Evolutionary conservation across 1,284 basidiomycete species (phyloP).

Genomic region (Phylloporus sp.): DNA sequence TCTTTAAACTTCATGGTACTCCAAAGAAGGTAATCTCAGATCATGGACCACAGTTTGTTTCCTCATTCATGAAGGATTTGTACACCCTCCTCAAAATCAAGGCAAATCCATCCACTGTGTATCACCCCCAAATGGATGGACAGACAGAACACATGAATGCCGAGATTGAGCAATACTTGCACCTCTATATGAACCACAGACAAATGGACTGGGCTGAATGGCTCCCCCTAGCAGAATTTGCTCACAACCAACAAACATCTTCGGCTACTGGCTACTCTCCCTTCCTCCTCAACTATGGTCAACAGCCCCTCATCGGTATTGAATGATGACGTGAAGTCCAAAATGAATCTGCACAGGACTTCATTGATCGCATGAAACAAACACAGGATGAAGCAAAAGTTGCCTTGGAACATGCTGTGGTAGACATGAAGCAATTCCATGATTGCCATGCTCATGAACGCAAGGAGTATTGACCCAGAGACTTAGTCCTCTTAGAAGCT

Average conservation of each 20-base stretch:
- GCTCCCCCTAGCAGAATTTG: slow-evolving; percentile 43
- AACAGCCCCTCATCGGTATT: background rate
- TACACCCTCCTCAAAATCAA: slow-evolving; percentile 3
- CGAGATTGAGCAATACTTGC: slow-evolving; percentile 38
- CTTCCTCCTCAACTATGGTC: background rate
- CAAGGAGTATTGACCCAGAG: background rate
- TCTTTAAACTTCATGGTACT: background rate
- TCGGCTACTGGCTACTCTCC: background rate
- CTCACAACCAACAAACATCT: slow-evolving; percentile 14
- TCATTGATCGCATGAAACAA: background rate
- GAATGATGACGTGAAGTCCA: background rate
- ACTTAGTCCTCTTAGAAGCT: background rate
- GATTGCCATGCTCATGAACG: background rate
- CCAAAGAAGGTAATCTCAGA: slow-evolving; percentile 1
- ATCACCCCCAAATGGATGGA: slow-evolving; percentile 47
- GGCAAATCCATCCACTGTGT: slow-evolving; percentile 5
- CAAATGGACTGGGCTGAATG: slow-evolving; percentile 41
- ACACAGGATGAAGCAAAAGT: background rate
- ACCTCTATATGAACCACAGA: slow-evolving; percentile 34
- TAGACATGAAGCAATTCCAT: background rate
- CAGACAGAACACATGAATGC: slow-evolving; percentile 46
- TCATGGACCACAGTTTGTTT: slow-evolving; percentile 45
- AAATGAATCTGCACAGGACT: background rate
- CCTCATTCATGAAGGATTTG: slow-evolving; percentile 40
- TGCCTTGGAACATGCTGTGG: background rate